Evolutionary conservation across 2,329 filamentous ascomycete species (phyloP), one percentile per base, ranked within the genome.

Genomic region (Colletotrichum orbiculare): DNA sequence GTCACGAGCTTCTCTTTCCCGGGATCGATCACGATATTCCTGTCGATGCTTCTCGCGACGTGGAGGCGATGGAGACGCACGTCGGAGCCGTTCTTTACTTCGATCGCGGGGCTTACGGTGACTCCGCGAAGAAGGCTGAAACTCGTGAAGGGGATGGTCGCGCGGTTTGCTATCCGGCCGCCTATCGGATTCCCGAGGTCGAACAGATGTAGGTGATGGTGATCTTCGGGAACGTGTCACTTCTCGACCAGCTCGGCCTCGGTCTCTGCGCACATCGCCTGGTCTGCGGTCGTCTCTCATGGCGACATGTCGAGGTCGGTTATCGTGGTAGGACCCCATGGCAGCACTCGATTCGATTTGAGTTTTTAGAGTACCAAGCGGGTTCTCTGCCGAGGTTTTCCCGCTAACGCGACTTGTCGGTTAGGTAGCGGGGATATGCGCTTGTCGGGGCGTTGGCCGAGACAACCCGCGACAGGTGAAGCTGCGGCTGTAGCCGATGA

Each of bases 261-360:
- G 74, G 67, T 78, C 76, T 78, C 76, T 77, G 71, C 76, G 76
- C 67, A 77, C 76, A 69, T 78, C 73, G 71, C 73, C 75, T 74
- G 74, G 71, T 75, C 74, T 77, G 75, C 75, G 77, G 71, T 74
- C 77, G 74, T 77, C 74, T 77, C 75, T 78, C 76, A 78, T 78
- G 72, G 74, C 76, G 74, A 75, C 76, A 78, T 78, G 70, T 73
- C 75, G 75, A 61, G 62, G 46, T 57, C 66, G 60, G 57, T 65
- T 67, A 54, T 50, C 48, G 41, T 65, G 56, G 56, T 49, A 55
- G 56, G 56, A 54, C 60, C 50, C 65, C 65, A 68, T 68, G 35
- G 56, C 48, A 48, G 54, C 46, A 54, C 58, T 54, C 57, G 49
- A 67, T 55, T 42, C 53, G 61, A 55, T 68, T 63, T 66, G 67